Base-by-base conservation (phyloP, 192 early-diverging fungal genomes). In the Dissophora globulifera region DNA sequence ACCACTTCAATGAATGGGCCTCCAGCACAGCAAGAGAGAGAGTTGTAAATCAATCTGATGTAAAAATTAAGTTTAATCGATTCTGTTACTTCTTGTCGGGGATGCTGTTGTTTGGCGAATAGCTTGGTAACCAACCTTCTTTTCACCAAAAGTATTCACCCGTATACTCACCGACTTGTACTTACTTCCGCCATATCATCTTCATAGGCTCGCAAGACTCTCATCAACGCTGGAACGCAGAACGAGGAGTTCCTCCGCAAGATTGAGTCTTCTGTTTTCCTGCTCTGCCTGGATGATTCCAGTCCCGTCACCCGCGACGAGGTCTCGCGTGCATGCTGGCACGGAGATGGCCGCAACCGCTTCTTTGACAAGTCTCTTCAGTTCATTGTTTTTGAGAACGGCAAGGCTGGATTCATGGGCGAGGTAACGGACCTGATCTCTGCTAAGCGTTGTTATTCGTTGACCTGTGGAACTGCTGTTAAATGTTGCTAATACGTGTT, bases 351-450 rank as follows among this genome's bases (percentile, higher is more conserved):
- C 48, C 89, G 90, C 65, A 99, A 99, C 86, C 92, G 97, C 58
- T 99, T 91, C 90, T 97, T 94, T 83, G 97, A 99, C 87, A 97
- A 99, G 85, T 85, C 93, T 41, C 83, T 94, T 57, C 96, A 99
- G 83, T 97, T 99, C 50, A 92, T 97, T 78, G 92, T 97, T 45
- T 95, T 93, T 81, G 96, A 96, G 62, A 99, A 99, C 86, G 97
- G 94, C 65, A 95, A 94, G 83, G 95, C 96, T 50, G 97, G 94
- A 27, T 96, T 97, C 86, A 86, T 90, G 42, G 96, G 90, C 52
- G 97, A 99, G 83, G 85, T 86, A 74, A 31, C 31, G 19, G 42
- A 22, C 16, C n/a, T n/a, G n/a, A n/a, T n/a, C n/a, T n/a, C n/a
- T n/a, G n/a, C n/a, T n/a, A n/a, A 17, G 17, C 11, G 29, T 32